A percentile compares a stretch with the other conserved stretches of the same genome.
These are phyloP conservation scores for Hirschfeldia incana DNA, from an alignment of 345 rosid genomes.

Conservation along the genomic window DNA sequence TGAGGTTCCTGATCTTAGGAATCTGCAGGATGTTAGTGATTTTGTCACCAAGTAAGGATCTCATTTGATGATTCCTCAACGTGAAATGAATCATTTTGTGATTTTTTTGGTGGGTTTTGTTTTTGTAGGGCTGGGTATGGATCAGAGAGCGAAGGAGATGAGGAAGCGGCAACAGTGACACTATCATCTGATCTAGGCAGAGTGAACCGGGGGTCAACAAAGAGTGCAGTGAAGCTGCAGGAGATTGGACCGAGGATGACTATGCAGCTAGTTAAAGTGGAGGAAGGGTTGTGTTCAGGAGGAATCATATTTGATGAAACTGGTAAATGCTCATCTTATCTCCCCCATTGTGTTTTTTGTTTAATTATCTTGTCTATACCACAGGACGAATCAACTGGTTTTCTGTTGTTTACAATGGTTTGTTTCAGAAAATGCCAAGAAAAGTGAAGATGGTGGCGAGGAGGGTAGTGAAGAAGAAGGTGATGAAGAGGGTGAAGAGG, in stretches of 20 bases:
- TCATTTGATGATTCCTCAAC: background rate
- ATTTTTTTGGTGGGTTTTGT: background rate
- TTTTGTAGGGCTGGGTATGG: conserved; percentile 79
- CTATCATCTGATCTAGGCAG: conserved; percentile 71
- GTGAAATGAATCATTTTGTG: background rate
- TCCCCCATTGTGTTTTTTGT: background rate
- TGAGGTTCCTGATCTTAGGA: conserved; percentile 83
- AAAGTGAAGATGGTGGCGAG: background rate
- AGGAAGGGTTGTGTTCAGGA: conserved; percentile 91
- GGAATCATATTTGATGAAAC: conserved; percentile 68
- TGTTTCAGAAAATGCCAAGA: conserved; percentile 26
- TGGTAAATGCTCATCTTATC: conserved; percentile 41
- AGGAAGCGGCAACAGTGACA: conserved; percentile 91
- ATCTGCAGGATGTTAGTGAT: conserved; percentile 88
- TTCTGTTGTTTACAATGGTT: background rate
- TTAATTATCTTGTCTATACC: background rate
- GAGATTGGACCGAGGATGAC: conserved; percentile 99
- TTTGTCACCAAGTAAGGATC: conserved; percentile 80
- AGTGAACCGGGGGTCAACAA: conserved; percentile 64
- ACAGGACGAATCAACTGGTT: background rate
- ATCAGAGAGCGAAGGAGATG: conserved; percentile 96
- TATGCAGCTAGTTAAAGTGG: conserved; percentile 64
- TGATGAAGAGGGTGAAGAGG: background rate
- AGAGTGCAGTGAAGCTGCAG: conserved; percentile 86
- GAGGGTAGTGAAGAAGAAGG: too few relatives aligned